These are phyloP conservation scores for Cladosporium sp. DNA, from an alignment of 2,329 filamentous ascomycete genomes.

Conservation along the genomic window DNA sequence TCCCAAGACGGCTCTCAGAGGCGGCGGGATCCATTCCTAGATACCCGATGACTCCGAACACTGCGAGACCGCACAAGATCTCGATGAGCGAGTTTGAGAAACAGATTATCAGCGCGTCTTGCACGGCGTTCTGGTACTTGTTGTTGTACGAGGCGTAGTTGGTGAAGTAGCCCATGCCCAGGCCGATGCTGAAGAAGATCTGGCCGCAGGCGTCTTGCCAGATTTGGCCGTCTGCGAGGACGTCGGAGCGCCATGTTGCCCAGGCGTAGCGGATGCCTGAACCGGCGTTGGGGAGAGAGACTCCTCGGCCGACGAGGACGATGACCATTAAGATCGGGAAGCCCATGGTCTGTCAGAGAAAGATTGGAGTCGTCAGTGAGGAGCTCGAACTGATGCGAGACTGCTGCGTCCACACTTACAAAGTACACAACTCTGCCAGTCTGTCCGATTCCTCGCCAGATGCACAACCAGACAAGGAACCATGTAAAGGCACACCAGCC, in stretches of 20 bases:
- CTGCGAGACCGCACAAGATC: conserved; percentile 50
- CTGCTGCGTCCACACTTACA: conserved; percentile 5
- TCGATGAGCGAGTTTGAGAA: conserved; percentile 59
- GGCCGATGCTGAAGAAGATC: conserved; percentile 60
- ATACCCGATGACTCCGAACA: conserved; percentile 58
- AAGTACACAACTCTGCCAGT: conserved; percentile 63
- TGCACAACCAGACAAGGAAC: conserved; percentile 61
- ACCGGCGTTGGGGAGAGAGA: conserved; percentile 56
- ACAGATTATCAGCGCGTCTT: conserved; percentile 59
- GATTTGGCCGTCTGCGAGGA: conserved; percentile 53
- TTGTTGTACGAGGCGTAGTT: conserved; percentile 60
- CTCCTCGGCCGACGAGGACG: conserved; percentile 56
- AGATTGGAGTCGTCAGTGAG: background rate
- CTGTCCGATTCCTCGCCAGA: conserved; percentile 59
- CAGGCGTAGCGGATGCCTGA: conserved; percentile 52
- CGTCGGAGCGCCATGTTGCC: conserved; percentile 51
- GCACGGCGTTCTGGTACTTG: conserved; percentile 59
- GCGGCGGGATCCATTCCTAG: conserved; percentile 40
- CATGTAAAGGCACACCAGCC: conserved; percentile 61
- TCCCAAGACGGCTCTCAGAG: conserved; percentile 44
- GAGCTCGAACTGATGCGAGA: background rate
- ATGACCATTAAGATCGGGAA: conserved; percentile 58
- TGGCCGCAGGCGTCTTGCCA: conserved; percentile 62
- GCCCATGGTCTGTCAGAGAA: conserved; percentile 50
- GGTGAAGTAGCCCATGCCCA: conserved; percentile 61